phyloP scores from a whole-genome alignment of 1,139 yeast species.

The Suzukiozyma palmioleophila region DNA sequence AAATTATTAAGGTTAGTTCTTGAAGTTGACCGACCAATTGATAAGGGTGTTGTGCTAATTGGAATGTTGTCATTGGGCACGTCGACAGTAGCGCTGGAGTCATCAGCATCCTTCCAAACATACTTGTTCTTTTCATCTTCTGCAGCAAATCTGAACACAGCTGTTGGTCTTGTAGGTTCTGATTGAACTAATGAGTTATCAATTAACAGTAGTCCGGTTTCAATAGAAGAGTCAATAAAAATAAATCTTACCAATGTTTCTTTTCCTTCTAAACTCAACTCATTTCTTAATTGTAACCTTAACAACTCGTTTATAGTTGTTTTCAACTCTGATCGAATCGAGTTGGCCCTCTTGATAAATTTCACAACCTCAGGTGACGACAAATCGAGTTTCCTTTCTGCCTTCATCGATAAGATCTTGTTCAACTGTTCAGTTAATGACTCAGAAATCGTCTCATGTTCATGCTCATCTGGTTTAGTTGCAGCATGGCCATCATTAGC shows the following conservation, averaged over 20 bases:
- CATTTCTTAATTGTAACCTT: slow-evolving; percentile 47
- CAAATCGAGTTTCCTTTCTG: slow-evolving; percentile 26
- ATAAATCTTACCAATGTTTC: slow-evolving; percentile 68
- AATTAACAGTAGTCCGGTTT: slow-evolving; percentile 57
- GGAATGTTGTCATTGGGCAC: slow-evolving; percentile 10
- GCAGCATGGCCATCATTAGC: slow-evolving; percentile 6
- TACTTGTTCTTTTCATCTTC: slow-evolving; percentile 10
- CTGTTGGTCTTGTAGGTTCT: slow-evolving; percentile 11
- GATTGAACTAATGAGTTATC: slow-evolving; percentile 28
- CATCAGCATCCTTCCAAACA: slow-evolving; percentile 4
- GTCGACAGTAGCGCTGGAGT: slow-evolving; percentile 7
- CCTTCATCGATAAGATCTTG: slow-evolving; percentile 25
- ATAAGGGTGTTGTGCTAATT: slow-evolving; percentile 20
- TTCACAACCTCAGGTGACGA: slow-evolving; percentile 26
- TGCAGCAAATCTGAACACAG: slow-evolving; percentile 10
- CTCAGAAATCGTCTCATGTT: slow-evolving; percentile 7
- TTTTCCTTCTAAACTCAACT: slow-evolving; percentile 62
- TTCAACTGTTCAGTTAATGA: slow-evolving; percentile 37
- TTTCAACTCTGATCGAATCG: slow-evolving; percentile 44
- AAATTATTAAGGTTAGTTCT: slow-evolving; percentile 30
- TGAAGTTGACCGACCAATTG: slow-evolving; percentile 32
- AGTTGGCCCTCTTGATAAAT: slow-evolving; percentile 42
- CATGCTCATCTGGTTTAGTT: slow-evolving; percentile 4
- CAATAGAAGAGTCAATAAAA: slow-evolving; percentile 64
- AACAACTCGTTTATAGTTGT: slow-evolving; percentile 55